Evolutionary conservation across 257 asterid species (phyloP), one percentile per base, ranked within the genome.

Genomic region (Petunia secreta): DNA sequence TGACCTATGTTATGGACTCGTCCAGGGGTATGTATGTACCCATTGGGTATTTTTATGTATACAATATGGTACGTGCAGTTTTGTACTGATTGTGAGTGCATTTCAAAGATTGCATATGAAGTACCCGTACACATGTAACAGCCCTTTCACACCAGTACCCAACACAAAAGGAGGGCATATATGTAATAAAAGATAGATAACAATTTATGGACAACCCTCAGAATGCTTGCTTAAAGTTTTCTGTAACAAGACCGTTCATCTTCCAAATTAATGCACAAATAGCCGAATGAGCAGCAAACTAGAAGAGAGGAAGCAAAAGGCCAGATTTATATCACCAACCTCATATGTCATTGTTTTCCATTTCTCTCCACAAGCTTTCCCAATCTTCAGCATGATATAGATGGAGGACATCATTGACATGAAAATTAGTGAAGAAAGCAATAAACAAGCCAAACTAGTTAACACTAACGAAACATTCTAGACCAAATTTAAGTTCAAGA

Each of bases 341-440:
- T 95, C 99, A 71, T 90, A 93, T 15, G 91, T 87, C 98, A 95
- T 95, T 41, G 92, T 89, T 78, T 93, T 95, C 99, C 99, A 95
- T 92, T 89, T 95, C 86, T 89, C 95, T 75, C 99, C 99, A 62
- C 97, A 87, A n/a, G 97, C 99, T 91, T 95, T 95, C 79, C 99
- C 99, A 80, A 95, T 80, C 98, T 94, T 87, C 84, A 89, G 69
- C 44, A 79, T 57, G 40, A 67, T 75, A 85, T 59, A 25, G 77
- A 57, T 36, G 37, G 39, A 71, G 58, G 66, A 76, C 11, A 75
- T 66, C 76, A 79, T 9, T 8, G 53, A 78, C 25, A 25, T 25
- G 37, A 67, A 34, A 64, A 5, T 38, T 48, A 44, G 48, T 41
- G 44, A 34, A 60, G 6, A 54, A 75, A 36, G 7, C 44, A 44